These are phyloP conservation scores for Castanea sativa DNA, from an alignment of 306 rosid genomes.

Conservation along the genomic window DNA sequence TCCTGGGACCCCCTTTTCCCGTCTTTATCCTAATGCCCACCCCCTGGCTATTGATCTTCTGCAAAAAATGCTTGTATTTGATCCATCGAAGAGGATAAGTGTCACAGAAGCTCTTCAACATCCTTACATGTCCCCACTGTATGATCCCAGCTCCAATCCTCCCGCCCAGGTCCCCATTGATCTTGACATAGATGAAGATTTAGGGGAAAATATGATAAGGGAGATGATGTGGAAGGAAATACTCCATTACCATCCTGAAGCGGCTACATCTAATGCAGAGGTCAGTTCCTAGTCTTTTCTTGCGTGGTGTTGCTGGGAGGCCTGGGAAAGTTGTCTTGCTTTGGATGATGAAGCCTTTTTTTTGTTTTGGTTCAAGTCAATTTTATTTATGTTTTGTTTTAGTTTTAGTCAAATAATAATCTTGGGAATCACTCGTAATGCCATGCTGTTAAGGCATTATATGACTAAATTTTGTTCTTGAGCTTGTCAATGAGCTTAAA, in stretches of 20 bases:
- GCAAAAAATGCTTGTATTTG: conserved; percentile 88
- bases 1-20: conserved; percentile 54
- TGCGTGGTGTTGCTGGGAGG: conserved; percentile 22
- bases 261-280: conserved; percentile 29
- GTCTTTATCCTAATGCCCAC: conserved; percentile 72
- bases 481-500: conserved; percentile 34
- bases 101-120: conserved; percentile 83
- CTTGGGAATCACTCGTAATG: conserved; percentile 25
- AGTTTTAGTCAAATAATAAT: conserved; percentile 20
- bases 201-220: conserved; percentile 90
- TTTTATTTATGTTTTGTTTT: conserved; percentile 20
- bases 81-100: conserved; percentile 90
- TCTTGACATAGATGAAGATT: conserved; percentile 88
- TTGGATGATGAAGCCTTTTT: conserved; percentile 34
- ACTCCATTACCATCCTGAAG: conserved; percentile 86
- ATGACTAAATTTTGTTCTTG: conserved; percentile 25
- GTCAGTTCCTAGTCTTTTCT: conserved; percentile 34
- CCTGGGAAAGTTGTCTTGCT: conserved; percentile 35
- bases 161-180: conserved; percentile 81
- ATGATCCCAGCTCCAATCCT: conserved; percentile 73
- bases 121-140: conserved; percentile 82
- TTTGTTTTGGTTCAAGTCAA: conserved; percentile 3
- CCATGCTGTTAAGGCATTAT: conserved; percentile 33
- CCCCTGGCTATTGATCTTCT: conserved; percentile 81
- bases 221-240: conserved; percentile 97